Evolutionary conservation across 2,329 filamentous ascomycete genomes (phyloP).

Genomic region (Chalaropsis ovoidea): DNA sequence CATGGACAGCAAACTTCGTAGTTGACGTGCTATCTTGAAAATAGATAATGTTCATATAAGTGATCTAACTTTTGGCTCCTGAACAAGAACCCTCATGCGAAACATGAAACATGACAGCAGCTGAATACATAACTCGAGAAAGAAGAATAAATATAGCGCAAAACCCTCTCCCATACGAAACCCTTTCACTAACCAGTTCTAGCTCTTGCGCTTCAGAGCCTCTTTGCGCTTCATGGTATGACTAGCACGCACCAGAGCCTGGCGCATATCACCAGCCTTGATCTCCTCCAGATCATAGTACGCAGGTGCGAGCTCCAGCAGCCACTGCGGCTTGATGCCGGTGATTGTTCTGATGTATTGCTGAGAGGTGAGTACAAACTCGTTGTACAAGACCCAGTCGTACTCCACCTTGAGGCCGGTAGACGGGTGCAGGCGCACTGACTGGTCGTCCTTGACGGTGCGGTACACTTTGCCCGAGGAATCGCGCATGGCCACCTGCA

Average conservation of each 20-base stretch:
- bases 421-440: slow-evolving; percentile 83
- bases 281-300: slow-evolving; percentile 86
- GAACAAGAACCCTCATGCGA: neutral
- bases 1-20: neutral
- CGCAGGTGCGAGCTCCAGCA: slow-evolving; percentile 82
- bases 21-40: slow-evolving; percentile 16
- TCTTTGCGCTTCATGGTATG: slow-evolving; percentile 53
- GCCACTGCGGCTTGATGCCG: slow-evolving; percentile 84
- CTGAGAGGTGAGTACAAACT: slow-evolving; percentile 95
- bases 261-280: slow-evolving; percentile 76
- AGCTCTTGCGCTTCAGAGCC: slow-evolving; percentile 39
- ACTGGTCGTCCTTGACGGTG: slow-evolving; percentile 94
- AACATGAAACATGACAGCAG: neutral
- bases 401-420: slow-evolving; percentile 80
- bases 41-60: slow-evolving; percentile 4
- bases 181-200: slow-evolving; percentile 12
- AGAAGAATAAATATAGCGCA: slow-evolving; percentile 11
- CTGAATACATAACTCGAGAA: neutral
- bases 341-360: slow-evolving; percentile 96
- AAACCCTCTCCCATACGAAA: neutral
- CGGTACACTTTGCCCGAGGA: slow-evolving; percentile 79
- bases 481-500: slow-evolving; percentile 97
- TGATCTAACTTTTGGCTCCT: slow-evolving; percentile 9
- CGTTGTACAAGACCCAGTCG: slow-evolving; percentile 97
- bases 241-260: slow-evolving; percentile 46